Base-by-base conservation (phyloP, 2,329 filamentous ascomycete genomes). In the Claviceps capensis region DNA sequence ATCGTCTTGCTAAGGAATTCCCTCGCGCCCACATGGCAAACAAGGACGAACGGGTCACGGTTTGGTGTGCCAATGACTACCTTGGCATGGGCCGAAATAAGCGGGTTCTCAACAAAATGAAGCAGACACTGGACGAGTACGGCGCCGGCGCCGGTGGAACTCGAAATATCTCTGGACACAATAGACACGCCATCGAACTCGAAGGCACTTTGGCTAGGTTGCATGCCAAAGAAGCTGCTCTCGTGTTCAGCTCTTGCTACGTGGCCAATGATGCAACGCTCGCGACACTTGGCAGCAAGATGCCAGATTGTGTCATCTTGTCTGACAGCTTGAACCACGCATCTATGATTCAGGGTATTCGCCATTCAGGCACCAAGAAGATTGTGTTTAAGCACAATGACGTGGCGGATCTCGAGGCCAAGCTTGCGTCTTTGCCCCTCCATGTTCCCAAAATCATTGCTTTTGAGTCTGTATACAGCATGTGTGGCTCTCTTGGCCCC, bases 1-100 rank as follows among this genome's bases (percentile, higher is more conserved):
- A 98, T 66, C 89, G 93, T 38, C 78, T 98, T 55, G 93, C 93
- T 59, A 88, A 93, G 72, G 88, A 97, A 58, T 98, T 98, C 57
- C 93, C 93, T 34, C 87, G 86, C 58, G 93, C 93, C 46, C 93
- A 98, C 69, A 95, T 94, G 77, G 79, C 86, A 16, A 82, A 77
- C 53, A 79, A 81, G 63, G 83, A 91, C 54, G 88, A 96, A 59
- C 82, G 82, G 50, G 93, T 98, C 53, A 95, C 91, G 1, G 93
- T 98, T 23, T 98, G 93, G 93, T 98, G 93, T 76, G 94, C 91
- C 65, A 98, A 98, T 64, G 93, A 98, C 68, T 98, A 98, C 68
- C 81, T 98, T 17, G 93, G 93, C 60, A 98, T 98, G 93, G 91
- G 93, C 45, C 81, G 89, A 61, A 96, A 97, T 69, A 79, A 81